Evolutionary conservation across 2,329 filamentous ascomycete species (phyloP).

Genomic region (Xylariaceae sp.): DNA sequence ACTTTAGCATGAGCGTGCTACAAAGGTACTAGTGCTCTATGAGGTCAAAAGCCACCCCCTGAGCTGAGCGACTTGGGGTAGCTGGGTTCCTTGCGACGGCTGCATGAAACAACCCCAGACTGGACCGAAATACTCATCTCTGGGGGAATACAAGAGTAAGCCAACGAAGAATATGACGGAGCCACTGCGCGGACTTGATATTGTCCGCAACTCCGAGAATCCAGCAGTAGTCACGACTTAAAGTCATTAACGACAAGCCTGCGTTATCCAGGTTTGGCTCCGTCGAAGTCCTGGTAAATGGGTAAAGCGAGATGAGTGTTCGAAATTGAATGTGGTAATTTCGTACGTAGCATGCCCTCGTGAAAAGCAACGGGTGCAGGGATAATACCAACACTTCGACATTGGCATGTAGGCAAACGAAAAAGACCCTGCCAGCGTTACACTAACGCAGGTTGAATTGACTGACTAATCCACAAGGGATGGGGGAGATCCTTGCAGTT

Average conservation of each 20-base stretch:
- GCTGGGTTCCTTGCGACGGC: slow-evolving; percentile 4
- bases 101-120: slow-evolving; percentile 14
- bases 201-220: too few relatives aligned
- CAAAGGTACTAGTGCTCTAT: background rate
- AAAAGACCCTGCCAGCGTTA: slow-evolving; percentile 35
- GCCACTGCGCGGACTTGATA: too few relatives aligned
- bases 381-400: slow-evolving; percentile 31
- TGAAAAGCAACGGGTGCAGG: slow-evolving; percentile 16
- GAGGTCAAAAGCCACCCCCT: slow-evolving; percentile 11
- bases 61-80: slow-evolving; percentile 3
- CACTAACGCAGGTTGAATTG: slow-evolving; percentile 31
- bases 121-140: too few relatives aligned
- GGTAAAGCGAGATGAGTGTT: background rate
- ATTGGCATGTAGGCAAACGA: slow-evolving; percentile 32
- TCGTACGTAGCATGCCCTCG: slow-evolving; percentile 11
- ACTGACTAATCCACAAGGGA: slow-evolving; percentile 32
- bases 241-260: too few relatives aligned
- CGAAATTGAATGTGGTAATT: slow-evolving; percentile 9
- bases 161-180: too few relatives aligned
- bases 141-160: too few relatives aligned
- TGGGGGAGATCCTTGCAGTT: slow-evolving; percentile 47
- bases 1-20: slow-evolving; percentile 1
- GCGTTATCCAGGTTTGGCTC: too few relatives aligned
- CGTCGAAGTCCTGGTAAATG: too few relatives aligned
- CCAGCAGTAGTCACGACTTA: too few relatives aligned